Conservation (phyloP, 2,329 filamentous ascomycete species). For the Neofusicoccum parvum region DNA sequence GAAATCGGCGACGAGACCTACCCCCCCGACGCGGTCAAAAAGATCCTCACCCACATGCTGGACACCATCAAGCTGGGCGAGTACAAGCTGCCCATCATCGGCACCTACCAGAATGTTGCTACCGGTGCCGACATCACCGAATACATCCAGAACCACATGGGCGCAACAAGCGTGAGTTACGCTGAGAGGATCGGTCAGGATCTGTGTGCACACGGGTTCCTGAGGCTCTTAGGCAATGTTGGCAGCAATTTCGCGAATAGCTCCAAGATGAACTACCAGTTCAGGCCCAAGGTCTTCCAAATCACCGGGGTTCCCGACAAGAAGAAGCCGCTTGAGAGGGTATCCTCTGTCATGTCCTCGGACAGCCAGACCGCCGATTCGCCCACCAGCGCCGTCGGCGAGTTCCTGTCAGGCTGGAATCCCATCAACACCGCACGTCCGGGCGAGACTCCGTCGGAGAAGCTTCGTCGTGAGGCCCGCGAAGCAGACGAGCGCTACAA, state of each 20-base stretch:
- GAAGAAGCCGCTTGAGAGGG: slow-evolving; percentile 71
- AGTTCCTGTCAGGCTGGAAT: slow-evolving; percentile 91
- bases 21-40: slow-evolving; percentile 83
- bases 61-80: slow-evolving; percentile 85
- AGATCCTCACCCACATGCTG: slow-evolving; percentile 83
- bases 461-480: slow-evolving; percentile 81
- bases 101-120: slow-evolving; percentile 91
- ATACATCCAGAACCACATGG: slow-evolving; percentile 88
- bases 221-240: slow-evolving; percentile 90
- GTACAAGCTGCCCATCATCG: slow-evolving; percentile 92
- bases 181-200: slow-evolving; percentile 96
- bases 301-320: slow-evolving; percentile 86
- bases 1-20: slow-evolving; percentile 93
- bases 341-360: slow-evolving; percentile 67
- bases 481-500: slow-evolving; percentile 97
- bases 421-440: slow-evolving; percentile 85
- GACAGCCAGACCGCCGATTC: slow-evolving; percentile 67
- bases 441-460: slow-evolving; percentile 90
- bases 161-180: slow-evolving; percentile 80
- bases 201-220: slow-evolving; percentile 79
- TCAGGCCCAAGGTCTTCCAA: slow-evolving; percentile 90
- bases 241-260: slow-evolving; percentile 96
- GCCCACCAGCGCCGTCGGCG: slow-evolving; percentile 80
- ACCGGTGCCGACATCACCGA: slow-evolving; percentile 92
- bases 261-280: slow-evolving; percentile 96